Conservation (phyloP, 1,139 yeast genomes). For the Geotrichum phurueaensis region DNA sequence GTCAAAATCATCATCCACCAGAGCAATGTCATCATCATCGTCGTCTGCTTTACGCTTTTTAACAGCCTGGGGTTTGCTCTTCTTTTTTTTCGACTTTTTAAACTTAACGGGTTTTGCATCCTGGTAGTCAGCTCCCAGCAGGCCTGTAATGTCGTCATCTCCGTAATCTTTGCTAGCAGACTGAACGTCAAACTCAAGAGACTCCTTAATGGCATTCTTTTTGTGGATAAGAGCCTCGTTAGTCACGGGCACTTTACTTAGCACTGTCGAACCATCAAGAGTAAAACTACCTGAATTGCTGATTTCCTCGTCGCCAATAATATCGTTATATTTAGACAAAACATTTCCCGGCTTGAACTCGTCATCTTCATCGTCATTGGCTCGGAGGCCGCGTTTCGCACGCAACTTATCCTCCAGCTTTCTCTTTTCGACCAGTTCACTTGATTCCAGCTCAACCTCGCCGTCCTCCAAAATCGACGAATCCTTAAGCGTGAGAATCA, state of each 20-base stretch:
- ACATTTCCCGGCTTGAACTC: slow-evolving; percentile 19
- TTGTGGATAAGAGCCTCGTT: not conserved
- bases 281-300: slow-evolving; percentile 26
- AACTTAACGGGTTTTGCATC: slow-evolving; percentile 41
- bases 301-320: slow-evolving; percentile 19
- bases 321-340: slow-evolving; percentile 28
- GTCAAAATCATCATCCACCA: slow-evolving; percentile 44
- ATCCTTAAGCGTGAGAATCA: slow-evolving; percentile 64
- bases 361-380: slow-evolving; percentile 28
- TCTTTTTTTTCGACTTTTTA: slow-evolving; percentile 40
- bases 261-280: slow-evolving; percentile 24
- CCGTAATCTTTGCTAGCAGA: slow-evolving; percentile 12
- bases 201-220: slow-evolving; percentile 5
- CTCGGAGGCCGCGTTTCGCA: slow-evolving; percentile 29
- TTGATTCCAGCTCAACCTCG: slow-evolving; percentile 44
- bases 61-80: slow-evolving; percentile 21
- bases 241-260: slow-evolving; percentile 2
- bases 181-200: slow-evolving; percentile 22
- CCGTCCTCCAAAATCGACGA: slow-evolving; percentile 46
- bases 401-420: slow-evolving; percentile 32
- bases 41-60: slow-evolving; percentile 16
- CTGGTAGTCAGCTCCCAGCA: slow-evolving; percentile 26
- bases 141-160: slow-evolving; percentile 13
- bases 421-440: slow-evolving; percentile 38
- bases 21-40: slow-evolving; percentile 20